phyloP scores from a whole-genome alignment of 1,284 basidiomycete species.

The Lentinula novae-zelandiae region DNA sequence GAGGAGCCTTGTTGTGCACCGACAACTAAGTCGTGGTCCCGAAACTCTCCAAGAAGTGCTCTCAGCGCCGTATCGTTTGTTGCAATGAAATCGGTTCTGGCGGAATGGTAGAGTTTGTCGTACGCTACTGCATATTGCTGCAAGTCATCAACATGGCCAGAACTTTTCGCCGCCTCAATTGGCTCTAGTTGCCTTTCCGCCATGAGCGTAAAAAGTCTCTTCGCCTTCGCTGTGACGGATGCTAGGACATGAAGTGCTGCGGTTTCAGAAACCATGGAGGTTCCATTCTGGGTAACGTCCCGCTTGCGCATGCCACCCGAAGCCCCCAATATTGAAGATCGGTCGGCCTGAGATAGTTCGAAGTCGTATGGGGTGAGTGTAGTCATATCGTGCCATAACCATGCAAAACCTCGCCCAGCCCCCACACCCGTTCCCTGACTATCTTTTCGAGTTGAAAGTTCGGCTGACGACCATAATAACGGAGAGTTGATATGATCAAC shows the following conservation, averaged over 20 bases:
- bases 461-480: conserved; percentile 70
- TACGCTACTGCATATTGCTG: conserved; percentile 58
- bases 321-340: conserved; percentile 58
- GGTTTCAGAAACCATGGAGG: conserved; percentile 64
- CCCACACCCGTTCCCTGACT: conserved; percentile 17
- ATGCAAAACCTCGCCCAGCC: conserved; percentile 64
- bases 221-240: conserved; percentile 84
- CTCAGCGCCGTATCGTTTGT: conserved; percentile 82
- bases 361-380: conserved; percentile 80
- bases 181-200: conserved; percentile 61
- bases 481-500: conserved; percentile 83
- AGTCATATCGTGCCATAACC: conserved; percentile 86
- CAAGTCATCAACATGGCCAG: conserved; percentile 24
- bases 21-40: conserved; percentile 82
- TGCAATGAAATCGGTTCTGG: conserved; percentile 80
- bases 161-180: conserved; percentile 34
- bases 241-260: conserved; percentile 82
- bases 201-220: conserved; percentile 72
- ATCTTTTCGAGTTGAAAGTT: conserved; percentile 49
- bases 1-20: conserved; percentile 35
- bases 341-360: conserved; percentile 69
- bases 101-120: conserved; percentile 59
- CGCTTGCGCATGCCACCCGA: conserved; percentile 30
- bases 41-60: conserved; percentile 82
- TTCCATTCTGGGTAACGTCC: conserved; percentile 30